phyloP scores from a whole-genome alignment of 2,329 filamentous ascomycete species.

The Stylonectria norvegica region DNA sequence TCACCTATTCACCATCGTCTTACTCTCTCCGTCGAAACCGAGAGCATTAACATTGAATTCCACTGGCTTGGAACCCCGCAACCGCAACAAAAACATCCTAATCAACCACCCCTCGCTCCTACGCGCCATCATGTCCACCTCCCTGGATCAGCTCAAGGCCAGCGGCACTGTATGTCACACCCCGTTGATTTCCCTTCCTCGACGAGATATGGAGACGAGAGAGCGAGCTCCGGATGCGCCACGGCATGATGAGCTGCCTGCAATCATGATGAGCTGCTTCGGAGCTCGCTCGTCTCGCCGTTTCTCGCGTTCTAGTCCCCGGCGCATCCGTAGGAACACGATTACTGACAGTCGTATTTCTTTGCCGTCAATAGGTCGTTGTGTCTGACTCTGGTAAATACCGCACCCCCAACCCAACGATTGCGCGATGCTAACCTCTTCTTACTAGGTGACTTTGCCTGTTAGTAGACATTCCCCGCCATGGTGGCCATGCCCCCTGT shows the following conservation, averaged over 20 bases:
- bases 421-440: slow-evolving; percentile 30
- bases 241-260: no score
- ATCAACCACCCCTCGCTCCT: slow-evolving; percentile 11
- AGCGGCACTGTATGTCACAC: slow-evolving; percentile 79
- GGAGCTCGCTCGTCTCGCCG: no score
- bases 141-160: slow-evolving; percentile 96
- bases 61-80: slow-evolving; percentile 1
- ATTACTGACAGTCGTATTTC: slow-evolving; percentile 23
- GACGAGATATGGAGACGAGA: slow-evolving; percentile 6
- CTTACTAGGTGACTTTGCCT: slow-evolving; percentile 67
- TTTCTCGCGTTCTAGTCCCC: no score
- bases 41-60: not conserved
- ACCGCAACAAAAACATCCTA: slow-evolving; percentile 5
- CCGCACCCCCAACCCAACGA: slow-evolving; percentile 24
- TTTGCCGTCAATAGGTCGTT: slow-evolving; percentile 62
- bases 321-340: slow-evolving; percentile 5
- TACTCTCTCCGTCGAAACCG: slow-evolving; percentile 1
- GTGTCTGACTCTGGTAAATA: slow-evolving; percentile 90
- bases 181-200: slow-evolving; percentile 31
- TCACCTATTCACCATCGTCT: slow-evolving; percentile 6
- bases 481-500: not conserved
- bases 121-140: slow-evolving; percentile 65
- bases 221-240: slow-evolving; percentile 1
- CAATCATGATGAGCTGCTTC: no score
- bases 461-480: slow-evolving; percentile 49